A percentile compares a stretch with the other conserved stretches of the same genome.
These are phyloP conservation scores for Penicillium argentinense DNA, from an alignment of 495 filamentous ascomycete species.

Conservation along the genomic window DNA sequence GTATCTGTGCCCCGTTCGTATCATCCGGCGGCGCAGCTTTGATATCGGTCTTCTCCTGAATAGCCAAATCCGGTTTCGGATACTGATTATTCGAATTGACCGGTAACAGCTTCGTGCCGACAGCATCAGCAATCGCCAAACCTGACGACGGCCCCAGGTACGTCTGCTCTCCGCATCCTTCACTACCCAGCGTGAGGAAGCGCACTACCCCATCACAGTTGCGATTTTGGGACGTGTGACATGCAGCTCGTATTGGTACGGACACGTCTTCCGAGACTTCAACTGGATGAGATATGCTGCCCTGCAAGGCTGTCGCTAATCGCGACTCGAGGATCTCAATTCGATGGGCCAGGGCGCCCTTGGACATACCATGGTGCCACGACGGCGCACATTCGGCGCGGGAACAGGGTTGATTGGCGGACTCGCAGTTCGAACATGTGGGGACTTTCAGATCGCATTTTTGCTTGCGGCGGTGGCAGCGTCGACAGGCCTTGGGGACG, in stretches of 20 bases:
- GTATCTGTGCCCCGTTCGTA: constrained; percentile 27
- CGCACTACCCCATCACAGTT: constrained; percentile 9
- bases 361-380: constrained; percentile 34
- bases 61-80: constrained; percentile 10
- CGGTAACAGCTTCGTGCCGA: constrained; percentile 34
- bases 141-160: constrained; percentile 43
- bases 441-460: constrained; percentile 24
- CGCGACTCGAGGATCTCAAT: constrained; percentile 26
- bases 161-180: constrained; percentile 16
- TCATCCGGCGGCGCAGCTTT: constrained; percentile 35
- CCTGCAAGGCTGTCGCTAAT: constrained; percentile 7
- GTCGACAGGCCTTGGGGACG: constrained; percentile 26
- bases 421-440: constrained; percentile 23
- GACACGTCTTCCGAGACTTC: not conserved
- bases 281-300: not conserved
- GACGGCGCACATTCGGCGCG: constrained; percentile 18
- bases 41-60: constrained; percentile 18
- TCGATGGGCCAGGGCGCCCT: constrained; percentile 21
- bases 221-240: not conserved
- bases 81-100: constrained; percentile 24
- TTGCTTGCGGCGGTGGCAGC: constrained; percentile 29
- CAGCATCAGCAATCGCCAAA: constrained; percentile 34
- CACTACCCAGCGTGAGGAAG: constrained; percentile 34
- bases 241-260: not conserved
- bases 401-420: constrained; percentile 19